Conservation (phyloP, 306 rosid species). For the Spatholobus suberectus region DNA sequence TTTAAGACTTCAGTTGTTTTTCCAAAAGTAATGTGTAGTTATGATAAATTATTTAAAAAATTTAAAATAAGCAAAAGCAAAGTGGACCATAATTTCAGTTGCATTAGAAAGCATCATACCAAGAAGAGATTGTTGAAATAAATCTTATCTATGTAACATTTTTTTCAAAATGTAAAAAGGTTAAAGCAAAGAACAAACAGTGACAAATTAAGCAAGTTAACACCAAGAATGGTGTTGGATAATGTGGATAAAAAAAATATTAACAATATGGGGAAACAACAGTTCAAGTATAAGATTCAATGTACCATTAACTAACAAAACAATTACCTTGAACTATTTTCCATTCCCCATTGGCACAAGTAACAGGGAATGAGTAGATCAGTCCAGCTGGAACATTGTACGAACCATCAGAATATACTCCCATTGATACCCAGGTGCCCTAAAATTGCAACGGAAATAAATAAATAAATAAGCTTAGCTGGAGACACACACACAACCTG, state of each 20-base stretch:
- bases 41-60: not conserved
- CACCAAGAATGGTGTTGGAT: not conserved
- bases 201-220: not conserved
- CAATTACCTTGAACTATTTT: constrained; percentile 86
- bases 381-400: constrained; percentile 96
- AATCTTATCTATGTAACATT: too few relatives aligned
- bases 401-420: constrained; percentile 97
- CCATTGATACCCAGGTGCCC: constrained; percentile 99
- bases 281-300: not conserved
- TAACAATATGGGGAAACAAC: not conserved
- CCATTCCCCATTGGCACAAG: constrained; percentile 88
- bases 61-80: not conserved
- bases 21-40: not conserved
- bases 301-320: not conserved
- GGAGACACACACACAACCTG: not conserved
- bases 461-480: not conserved
- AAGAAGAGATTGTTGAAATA: not conserved
- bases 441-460: constrained; percentile 38
- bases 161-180: not conserved
- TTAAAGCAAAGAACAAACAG: not conserved
- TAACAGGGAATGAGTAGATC: constrained; percentile 93
- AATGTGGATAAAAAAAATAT: not conserved
- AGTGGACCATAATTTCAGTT: not conserved
- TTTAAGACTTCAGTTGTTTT: too few relatives aligned
- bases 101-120: not conserved